Percentiles rank a stretch among this genome's conserved stretches.
phyloP scores from a whole-genome alignment of 139 green algal species.

The Picochlorum sp. region DNA sequence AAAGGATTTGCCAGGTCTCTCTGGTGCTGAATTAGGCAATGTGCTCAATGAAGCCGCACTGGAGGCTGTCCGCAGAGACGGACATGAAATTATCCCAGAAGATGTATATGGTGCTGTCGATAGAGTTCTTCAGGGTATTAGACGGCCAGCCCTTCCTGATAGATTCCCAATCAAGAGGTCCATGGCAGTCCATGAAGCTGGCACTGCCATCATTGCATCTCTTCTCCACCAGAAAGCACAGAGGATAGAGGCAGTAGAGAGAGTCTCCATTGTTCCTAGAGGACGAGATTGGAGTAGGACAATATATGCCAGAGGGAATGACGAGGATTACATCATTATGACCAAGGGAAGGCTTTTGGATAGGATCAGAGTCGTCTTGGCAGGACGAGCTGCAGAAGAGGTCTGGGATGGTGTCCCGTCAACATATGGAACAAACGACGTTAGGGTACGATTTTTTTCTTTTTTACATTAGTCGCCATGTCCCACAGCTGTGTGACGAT shows the following conservation, averaged over 20 bases:
- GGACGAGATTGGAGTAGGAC: constrained; percentile 52
- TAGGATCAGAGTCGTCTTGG: constrained; percentile 57
- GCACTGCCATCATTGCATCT: constrained; percentile 56
- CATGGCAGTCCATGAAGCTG: constrained; percentile 42
- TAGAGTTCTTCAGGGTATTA: constrained; percentile 68
- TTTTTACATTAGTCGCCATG: too few species aligned
- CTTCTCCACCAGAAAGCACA: constrained; percentile 38
- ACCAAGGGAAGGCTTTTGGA: constrained; percentile 66
- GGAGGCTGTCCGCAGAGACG: constrained; percentile 47
- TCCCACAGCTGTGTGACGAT: too few species aligned
- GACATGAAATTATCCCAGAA: constrained; percentile 24
- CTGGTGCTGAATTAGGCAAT: constrained; percentile 86
- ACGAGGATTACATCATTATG: constrained; percentile 73
- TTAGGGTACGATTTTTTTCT: constrained; percentile 4
- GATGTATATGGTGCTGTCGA: constrained; percentile 81
- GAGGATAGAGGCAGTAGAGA: constrained; percentile 65
- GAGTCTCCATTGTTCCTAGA: constrained; percentile 58
- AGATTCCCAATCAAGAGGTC: constrained; percentile 14
- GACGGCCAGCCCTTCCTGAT: constrained; percentile 48
- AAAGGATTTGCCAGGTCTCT: constrained; percentile 79
- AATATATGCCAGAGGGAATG: constrained; percentile 53
- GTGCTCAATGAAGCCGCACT: constrained; percentile 92
- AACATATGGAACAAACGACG: constrained; percentile 16
- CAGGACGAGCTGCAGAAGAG: constrained; percentile 50
- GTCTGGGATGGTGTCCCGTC: constrained; percentile 17